Conservation (phyloP, 441 rosid species). For the Corymbia calophylla region DNA sequence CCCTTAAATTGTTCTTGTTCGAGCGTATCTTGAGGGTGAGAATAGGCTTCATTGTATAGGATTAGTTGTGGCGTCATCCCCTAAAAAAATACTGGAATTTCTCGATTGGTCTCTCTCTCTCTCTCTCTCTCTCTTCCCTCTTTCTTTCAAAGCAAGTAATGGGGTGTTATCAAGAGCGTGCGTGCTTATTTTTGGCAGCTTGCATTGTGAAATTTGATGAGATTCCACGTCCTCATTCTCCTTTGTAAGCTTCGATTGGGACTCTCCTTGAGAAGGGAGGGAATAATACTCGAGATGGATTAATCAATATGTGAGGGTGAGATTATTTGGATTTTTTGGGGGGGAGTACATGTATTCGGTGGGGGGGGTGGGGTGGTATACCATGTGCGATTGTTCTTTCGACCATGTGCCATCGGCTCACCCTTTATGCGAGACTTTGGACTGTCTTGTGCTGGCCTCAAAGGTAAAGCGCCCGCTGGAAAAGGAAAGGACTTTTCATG, state of each 20-base stretch:
- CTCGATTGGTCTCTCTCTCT: not conserved
- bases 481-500: not conserved
- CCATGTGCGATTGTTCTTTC: not conserved
- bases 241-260: not conserved
- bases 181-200: not conserved
- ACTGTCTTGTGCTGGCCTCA: not conserved
- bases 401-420: not conserved
- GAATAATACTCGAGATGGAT: not conserved
- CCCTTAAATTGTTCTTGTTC: not conserved
- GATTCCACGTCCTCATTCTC: not conserved
- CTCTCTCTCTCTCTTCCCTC: too few relatives aligned
- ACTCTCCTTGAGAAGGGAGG: not conserved
- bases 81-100: not conserved
- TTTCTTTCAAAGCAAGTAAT: not conserved
- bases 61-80: not conserved
- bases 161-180: not conserved
- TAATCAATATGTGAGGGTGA: not conserved
- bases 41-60: not conserved
- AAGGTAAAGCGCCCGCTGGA: not conserved
- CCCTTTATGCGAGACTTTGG: not conserved
- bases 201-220: not conserved
- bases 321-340: not conserved
- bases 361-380: not conserved
- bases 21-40: not conserved
- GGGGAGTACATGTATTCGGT: not conserved